A percentile compares a stretch with the other conserved stretches of the same genome.
Evolutionary conservation across 805 yeast genomes (phyloP).

Genomic region (Candida ipomoeae): DNA sequence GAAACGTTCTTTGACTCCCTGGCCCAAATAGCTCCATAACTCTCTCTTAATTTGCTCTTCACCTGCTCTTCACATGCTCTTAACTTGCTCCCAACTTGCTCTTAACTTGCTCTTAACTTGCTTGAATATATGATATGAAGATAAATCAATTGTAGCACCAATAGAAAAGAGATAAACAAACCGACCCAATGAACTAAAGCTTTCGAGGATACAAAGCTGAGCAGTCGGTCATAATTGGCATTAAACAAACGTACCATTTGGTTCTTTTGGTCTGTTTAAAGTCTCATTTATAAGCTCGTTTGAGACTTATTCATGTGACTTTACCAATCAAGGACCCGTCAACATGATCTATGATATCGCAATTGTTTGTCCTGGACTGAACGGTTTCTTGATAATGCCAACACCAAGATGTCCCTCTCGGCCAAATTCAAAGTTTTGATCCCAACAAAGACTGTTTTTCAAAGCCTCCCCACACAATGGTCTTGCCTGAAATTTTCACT

Average conservation of each 20-base stretch:
- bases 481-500: no score
- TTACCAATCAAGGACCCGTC: slow-evolving; percentile 88
- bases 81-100: neutral
- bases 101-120: no score
- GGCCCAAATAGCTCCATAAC: neutral
- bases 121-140: no score
- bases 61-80: no score
- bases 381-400: slow-evolving; percentile 85
- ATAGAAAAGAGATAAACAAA: no score
- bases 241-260: no score
- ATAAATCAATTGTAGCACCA: no score
- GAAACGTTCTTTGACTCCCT: slow-evolving; percentile 7
- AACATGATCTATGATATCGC: slow-evolving; percentile 64
- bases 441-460: slow-evolving; percentile 29
- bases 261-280: neutral
- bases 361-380: slow-evolving; percentile 61
- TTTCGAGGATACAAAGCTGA: no score
- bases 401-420: slow-evolving; percentile 47
- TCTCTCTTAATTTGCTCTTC: neutral
- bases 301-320: slow-evolving; percentile 82
- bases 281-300: slow-evolving; percentile 35
- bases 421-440: neutral
- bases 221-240: no score
- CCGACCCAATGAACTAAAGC: no score
- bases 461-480: slow-evolving; percentile 30